Evolutionary conservation across 2,329 filamentous ascomycete species (phyloP).

Genomic region (Moelleriella libera): DNA sequence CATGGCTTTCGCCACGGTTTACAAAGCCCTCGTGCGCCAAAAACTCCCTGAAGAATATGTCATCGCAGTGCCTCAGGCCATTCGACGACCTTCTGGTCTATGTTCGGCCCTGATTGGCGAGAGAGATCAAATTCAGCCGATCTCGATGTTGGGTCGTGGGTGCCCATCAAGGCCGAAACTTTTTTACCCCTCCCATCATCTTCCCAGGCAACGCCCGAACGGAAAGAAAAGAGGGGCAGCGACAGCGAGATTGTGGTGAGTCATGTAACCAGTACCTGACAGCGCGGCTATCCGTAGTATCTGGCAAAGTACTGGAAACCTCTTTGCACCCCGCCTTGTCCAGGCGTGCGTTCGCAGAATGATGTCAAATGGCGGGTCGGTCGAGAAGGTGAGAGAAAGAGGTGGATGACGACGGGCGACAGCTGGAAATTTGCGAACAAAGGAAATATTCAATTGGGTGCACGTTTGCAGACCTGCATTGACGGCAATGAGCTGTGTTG

Average conservation of each 20-base stretch:
- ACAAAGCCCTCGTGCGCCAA: no score
- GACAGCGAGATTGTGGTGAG: neutral
- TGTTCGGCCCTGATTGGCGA: no score
- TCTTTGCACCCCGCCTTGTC: neutral
- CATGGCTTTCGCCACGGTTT: no score
- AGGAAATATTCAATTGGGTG: neutral
- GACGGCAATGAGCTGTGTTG: constrained; percentile 14
- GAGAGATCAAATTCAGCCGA: no score
- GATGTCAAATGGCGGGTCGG: neutral
- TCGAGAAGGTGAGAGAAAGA: neutral
- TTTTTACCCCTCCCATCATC: no score
- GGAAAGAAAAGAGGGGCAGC: neutral
- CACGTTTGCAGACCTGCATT: neutral
- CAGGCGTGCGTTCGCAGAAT: neutral
- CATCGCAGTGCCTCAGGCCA: no score
- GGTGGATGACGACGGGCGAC: neutral
- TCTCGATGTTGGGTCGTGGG: no score
- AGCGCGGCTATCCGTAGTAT: neutral
- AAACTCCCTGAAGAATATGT: no score
- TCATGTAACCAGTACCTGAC: neutral
- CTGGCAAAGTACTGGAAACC: neutral
- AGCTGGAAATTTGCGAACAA: neutral
- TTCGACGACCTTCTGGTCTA: no score
- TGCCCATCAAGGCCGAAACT: no score
- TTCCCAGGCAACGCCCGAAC: no score